Percentiles rank a stretch among this genome's conserved stretches.
These are phyloP conservation scores for Leucosporidium yakuticum DNA, from an alignment of 768 basidiomycete species.

Conservation along the genomic window DNA sequence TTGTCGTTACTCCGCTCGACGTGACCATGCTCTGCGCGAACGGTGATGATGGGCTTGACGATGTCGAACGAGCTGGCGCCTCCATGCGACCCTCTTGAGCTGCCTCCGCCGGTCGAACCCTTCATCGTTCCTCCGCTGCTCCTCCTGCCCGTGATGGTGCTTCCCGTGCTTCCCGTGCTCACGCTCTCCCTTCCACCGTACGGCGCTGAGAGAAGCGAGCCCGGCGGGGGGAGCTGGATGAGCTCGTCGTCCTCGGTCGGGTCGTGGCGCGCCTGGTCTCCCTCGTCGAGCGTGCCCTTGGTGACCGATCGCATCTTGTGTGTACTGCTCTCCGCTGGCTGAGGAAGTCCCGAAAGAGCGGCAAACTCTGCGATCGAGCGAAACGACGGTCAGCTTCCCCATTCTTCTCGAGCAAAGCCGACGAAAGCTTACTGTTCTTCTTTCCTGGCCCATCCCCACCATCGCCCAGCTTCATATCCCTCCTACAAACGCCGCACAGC, in stretches of 20 bases:
- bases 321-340: conserved; percentile 44
- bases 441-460: conserved; percentile 63
- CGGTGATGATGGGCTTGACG: conserved; percentile 86
- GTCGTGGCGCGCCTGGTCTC: conserved; percentile 45
- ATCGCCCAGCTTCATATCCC: conserved; percentile 93
- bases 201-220: conserved; percentile 44
- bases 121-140: conserved; percentile 21
- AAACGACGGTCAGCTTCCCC: conserved; percentile 12
- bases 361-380: conserved; percentile 65
- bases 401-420: background rate
- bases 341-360: conserved; percentile 82
- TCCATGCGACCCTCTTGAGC: conserved; percentile 44
- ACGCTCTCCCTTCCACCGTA: background rate
- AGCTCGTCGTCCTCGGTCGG: conserved; percentile 81
- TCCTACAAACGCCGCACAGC: conserved; percentile 91
- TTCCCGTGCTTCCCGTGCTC: conserved; percentile 8
- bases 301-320: conserved; percentile 37
- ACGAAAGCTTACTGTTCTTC: conserved; percentile 62
- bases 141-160: conserved; percentile 9
- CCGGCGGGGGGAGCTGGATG: conserved; percentile 49
- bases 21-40: conserved; percentile 83
- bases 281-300: conserved; percentile 36
- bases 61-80: conserved; percentile 51
- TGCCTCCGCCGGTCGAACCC: conserved; percentile 38
- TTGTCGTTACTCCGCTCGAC: conserved; percentile 61